These are phyloP conservation scores for Eimeria sp. DNA, from an alignment of 169 alveolate genomes.

Conservation along the genomic window DNA sequence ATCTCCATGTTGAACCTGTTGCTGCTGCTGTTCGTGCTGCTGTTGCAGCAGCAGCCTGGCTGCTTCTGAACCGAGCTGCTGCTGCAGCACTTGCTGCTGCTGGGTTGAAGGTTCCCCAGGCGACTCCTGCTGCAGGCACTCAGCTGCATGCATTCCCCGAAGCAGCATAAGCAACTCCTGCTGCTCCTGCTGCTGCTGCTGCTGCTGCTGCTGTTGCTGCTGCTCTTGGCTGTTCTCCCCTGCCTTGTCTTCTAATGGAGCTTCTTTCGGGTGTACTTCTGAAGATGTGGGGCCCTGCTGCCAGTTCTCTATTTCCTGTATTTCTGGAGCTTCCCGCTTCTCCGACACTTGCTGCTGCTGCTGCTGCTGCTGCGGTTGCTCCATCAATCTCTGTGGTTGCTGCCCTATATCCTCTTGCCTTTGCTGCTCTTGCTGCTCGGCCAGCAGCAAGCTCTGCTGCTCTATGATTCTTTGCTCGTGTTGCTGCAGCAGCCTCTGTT, in stretches of 20 bases:
- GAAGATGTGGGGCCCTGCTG: neutral
- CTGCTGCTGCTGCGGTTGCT: slow-evolving; percentile 12
- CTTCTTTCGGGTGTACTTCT: neutral
- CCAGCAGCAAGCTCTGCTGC: slow-evolving; percentile 10
- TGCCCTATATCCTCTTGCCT: neutral
- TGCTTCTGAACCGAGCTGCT: neutral
- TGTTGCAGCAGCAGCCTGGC: slow-evolving; percentile 1
- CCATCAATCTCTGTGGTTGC: neutral
- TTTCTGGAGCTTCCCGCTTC: neutral
- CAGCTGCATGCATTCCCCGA: neutral
- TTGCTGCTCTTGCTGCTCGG: neutral
- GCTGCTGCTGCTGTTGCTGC: slow-evolving; percentile 28
- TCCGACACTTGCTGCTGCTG: neutral
- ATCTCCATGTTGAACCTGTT: neutral
- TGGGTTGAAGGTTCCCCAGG: neutral
- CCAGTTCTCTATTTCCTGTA: neutral
- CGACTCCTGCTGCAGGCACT: neutral
- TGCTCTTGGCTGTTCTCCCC: neutral
- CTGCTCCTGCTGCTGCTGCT: slow-evolving; percentile 8
- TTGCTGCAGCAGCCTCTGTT: slow-evolving; percentile 30
- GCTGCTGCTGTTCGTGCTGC: neutral
- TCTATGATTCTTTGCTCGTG: neutral
- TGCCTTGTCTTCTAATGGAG: neutral
- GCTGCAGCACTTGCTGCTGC: slow-evolving; percentile 22
- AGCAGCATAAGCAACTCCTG: neutral